These are phyloP conservation scores for Lentinus tigrinus DNA, from an alignment of 768 basidiomycete genomes.

Conservation along the genomic window DNA sequence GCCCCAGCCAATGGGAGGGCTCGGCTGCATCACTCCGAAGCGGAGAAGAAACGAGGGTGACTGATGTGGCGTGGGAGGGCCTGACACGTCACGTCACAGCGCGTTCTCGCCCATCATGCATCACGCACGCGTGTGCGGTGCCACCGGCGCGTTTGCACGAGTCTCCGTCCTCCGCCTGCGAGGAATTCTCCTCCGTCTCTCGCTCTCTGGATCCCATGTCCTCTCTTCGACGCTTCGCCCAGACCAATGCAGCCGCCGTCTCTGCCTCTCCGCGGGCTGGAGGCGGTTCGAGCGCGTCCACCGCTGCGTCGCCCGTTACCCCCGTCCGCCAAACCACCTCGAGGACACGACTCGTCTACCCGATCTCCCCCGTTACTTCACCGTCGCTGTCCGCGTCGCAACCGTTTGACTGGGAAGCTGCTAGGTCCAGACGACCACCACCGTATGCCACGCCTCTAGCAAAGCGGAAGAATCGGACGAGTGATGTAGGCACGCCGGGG, in stretches of 20 bases:
- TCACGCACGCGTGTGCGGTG: constrained; percentile 13
- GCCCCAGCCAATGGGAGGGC: constrained; percentile 4
- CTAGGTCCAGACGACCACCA: constrained; percentile 63
- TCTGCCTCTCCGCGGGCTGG: constrained; percentile 14
- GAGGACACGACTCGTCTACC: constrained; percentile 45
- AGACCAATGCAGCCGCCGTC: constrained; percentile 26
- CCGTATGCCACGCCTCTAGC: constrained; percentile 67
- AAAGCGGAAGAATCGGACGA: constrained; percentile 33
- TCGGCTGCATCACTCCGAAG: constrained; percentile 3
- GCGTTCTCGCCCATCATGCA: constrained; percentile 1
- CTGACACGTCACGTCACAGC: constrained; percentile 18
- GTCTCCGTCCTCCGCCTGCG: not conserved
- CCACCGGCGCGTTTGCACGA: constrained; percentile 9
- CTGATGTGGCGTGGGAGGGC: constrained; percentile 14
- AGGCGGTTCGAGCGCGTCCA: constrained; percentile 15
- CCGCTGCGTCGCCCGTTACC: constrained; percentile 33
- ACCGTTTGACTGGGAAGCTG: constrained; percentile 89
- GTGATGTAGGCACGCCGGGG: constrained; percentile 21
- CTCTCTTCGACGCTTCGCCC: constrained; percentile 24
- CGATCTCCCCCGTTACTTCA: constrained; percentile 55
- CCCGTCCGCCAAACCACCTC: constrained; percentile 40
- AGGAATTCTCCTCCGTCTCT: not conserved
- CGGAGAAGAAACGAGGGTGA: constrained; percentile 10
- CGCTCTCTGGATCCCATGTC: constrained; percentile 12
- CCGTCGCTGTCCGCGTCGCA: constrained; percentile 74